A percentile compares a stretch with the other conserved stretches of the same genome.
phyloP scores from a whole-genome alignment of 176 grass and related monocot genomes.

The Carex littledalei region DNA sequence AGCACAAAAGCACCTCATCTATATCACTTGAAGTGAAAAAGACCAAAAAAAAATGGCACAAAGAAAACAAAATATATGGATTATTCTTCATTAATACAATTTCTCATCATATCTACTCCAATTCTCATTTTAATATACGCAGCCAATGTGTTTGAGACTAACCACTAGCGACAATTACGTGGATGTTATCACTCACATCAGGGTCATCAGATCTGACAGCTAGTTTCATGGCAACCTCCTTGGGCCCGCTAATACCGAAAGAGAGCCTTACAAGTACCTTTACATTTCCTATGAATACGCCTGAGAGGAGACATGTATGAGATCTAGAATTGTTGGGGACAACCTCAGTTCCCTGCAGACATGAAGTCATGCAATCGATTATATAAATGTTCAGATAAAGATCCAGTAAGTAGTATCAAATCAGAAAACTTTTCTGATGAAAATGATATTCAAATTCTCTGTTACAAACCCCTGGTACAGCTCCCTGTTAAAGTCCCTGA shows the following conservation, averaged over 20 bases:
- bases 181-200: conserved; percentile 81
- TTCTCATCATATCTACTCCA: conserved; percentile 15
- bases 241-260: conserved; percentile 80
- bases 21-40: conserved; percentile 14
- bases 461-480: not conserved
- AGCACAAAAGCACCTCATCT: conserved; percentile 3
- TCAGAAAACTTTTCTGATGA: not conserved
- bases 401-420: not conserved
- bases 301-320: conserved; percentile 82
- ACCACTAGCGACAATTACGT: conserved; percentile 86
- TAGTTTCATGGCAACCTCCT: conserved; percentile 98
- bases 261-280: conserved; percentile 81
- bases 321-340: conserved; percentile 92
- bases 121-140: not conserved
- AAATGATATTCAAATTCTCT: not conserved
- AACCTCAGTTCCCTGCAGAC: conserved; percentile 70
- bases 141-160: conserved; percentile 24
- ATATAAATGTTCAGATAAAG: not conserved
- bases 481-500: not conserved
- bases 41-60: not conserved
- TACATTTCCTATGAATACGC: conserved; percentile 66
- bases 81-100: conserved; percentile 15
- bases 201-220: conserved; percentile 86
- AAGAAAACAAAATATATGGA: conserved; percentile 15
- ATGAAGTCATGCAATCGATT: not conserved